Evolutionary conservation across 768 basidiomycete genomes (phyloP).

Genomic region (Tricholoma saponaceum): DNA sequence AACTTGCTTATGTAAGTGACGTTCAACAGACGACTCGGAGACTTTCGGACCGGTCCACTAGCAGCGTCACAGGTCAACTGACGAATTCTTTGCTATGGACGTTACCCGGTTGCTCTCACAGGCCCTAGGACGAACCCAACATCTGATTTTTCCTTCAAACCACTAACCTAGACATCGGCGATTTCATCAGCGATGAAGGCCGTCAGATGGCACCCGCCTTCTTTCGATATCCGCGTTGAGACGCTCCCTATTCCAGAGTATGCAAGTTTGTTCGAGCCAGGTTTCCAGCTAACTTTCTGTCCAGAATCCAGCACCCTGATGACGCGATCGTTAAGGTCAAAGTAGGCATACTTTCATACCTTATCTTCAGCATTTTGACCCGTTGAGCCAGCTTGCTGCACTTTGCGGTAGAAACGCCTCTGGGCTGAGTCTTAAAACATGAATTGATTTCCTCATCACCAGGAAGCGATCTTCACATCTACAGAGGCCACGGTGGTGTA

Average conservation of each 20-base stretch:
- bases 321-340: slow-evolving; percentile 76
- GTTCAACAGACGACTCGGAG: too few species aligned
- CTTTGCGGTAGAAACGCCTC: slow-evolving; percentile 46
- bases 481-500: slow-evolving; percentile 58
- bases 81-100: too few species aligned
- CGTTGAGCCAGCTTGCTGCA: slow-evolving; percentile 50
- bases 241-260: slow-evolving; percentile 50
- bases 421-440: background rate
- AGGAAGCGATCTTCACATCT: slow-evolving; percentile 73
- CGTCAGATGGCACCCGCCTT: slow-evolving; percentile 63
- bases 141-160: too few species aligned
- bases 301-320: slow-evolving; percentile 62
- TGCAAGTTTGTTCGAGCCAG: background rate
- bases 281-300: background rate
- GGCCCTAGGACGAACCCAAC: too few species aligned
- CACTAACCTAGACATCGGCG: too few species aligned
- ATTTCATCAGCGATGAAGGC: slow-evolving; percentile 29
- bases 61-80: too few species aligned
- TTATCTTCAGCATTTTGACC: background rate
- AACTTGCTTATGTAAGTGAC: too few species aligned
- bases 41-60: too few species aligned
- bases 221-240: slow-evolving; percentile 71
- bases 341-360: slow-evolving; percentile 30
- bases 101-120: too few species aligned
- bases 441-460: slow-evolving; percentile 3